These are phyloP conservation scores for Phialophora chinensis DNA, from an alignment of 2,329 filamentous ascomycete species.

Conservation along the genomic window DNA sequence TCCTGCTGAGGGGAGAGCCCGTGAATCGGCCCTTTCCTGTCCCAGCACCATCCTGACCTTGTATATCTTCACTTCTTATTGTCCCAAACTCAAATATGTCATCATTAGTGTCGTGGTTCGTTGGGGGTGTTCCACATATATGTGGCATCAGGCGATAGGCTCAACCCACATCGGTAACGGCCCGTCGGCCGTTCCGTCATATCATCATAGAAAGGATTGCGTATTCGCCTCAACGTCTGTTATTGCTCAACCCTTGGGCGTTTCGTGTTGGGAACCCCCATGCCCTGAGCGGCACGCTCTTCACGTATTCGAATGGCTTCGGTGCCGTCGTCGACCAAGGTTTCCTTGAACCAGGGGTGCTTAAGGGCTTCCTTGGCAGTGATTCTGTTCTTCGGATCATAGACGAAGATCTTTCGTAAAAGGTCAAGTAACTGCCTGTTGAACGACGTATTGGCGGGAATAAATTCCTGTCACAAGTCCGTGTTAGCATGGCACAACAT, in stretches of 20 bases:
- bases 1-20: neutral
- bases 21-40: neutral
- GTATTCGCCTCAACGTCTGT: neutral
- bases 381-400: slow-evolving; percentile 69
- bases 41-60: neutral
- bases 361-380: slow-evolving; percentile 69
- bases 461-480: slow-evolving; percentile 60
- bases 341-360: slow-evolving; percentile 71
- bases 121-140: slow-evolving; percentile 25
- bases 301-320: slow-evolving; percentile 66
- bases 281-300: slow-evolving; percentile 40
- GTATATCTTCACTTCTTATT: neutral
- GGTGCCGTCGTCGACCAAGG: slow-evolving; percentile 68
- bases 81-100: slow-evolving; percentile 9
- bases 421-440: slow-evolving; percentile 69
- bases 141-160: slow-evolving; percentile 20
- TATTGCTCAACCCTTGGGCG: slow-evolving; percentile 30
- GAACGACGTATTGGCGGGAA: slow-evolving; percentile 64
- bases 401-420: slow-evolving; percentile 68
- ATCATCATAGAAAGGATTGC: neutral
- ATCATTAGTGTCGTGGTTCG: slow-evolving; percentile 9
- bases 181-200: neutral
- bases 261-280: slow-evolving; percentile 34
- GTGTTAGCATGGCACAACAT: slow-evolving; percentile 33
- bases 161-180: neutral